Conservation (phyloP, 176 grass and related monocot species). For the Thalia dealbata region DNA sequence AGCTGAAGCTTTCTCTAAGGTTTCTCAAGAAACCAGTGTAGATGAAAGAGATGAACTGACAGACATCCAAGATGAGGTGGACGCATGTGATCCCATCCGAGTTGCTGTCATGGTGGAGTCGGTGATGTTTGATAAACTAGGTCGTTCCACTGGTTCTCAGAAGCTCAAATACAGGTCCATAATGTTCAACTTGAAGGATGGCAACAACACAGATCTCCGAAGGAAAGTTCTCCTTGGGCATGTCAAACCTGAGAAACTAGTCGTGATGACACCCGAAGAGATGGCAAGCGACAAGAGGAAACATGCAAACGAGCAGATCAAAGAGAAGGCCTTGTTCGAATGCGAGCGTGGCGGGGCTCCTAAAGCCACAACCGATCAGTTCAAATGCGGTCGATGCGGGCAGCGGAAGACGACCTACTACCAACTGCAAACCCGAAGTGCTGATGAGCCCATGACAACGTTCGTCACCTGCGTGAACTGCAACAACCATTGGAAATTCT, state of each 20-base stretch:
- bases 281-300: constrained; percentile 10
- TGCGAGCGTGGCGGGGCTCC: neutral
- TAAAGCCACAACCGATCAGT: neutral
- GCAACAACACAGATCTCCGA: constrained; percentile 1
- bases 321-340: constrained; percentile 9
- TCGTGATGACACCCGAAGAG: neutral
- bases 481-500: constrained; percentile 10
- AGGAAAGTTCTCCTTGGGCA: constrained; percentile 7
- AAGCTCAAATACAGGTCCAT: constrained; percentile 6
- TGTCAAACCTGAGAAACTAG: constrained; percentile 1
- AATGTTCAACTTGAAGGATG: constrained; percentile 6
- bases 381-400: constrained; percentile 1
- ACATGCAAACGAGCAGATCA: neutral
- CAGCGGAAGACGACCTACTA: neutral
- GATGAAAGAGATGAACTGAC: neutral
- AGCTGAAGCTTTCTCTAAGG: constrained; percentile 10
- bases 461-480: constrained; percentile 6
- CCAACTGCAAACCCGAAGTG: neutral
- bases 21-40: neutral
- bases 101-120: constrained; percentile 9
- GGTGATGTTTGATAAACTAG: constrained; percentile 1
- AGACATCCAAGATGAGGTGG: constrained; percentile 6
- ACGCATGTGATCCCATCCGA: neutral
- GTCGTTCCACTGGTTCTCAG: constrained; percentile 7
- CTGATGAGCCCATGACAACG: constrained; percentile 2